Base-by-base conservation (phyloP, 139 green algal genomes). In the Zygnema circumcarinatum region DNA sequence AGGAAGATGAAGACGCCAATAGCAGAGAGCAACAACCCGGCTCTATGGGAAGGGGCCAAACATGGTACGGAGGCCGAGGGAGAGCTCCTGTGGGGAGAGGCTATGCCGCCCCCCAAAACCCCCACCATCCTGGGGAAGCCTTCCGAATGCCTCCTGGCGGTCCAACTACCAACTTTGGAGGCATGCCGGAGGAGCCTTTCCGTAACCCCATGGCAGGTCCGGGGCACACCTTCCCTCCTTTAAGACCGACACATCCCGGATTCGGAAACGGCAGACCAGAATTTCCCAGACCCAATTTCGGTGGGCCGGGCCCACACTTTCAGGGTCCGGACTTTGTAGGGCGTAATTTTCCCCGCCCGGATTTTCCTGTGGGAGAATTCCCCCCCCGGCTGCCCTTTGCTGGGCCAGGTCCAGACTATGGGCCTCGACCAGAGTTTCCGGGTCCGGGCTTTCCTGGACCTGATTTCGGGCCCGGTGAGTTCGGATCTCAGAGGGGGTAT, bases 381-480 rank as follows among this genome's bases (percentile, higher is more conserved):
- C 35, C 11, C 69, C 35, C 35, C 11, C 69, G 35, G 11, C 35
- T 20, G 7, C 69, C 69, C 16, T n/a, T n/a, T n/a, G 7, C 69
- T 38, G 7, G 7, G 7, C 16, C 69, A 3, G 36, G 69, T 39
- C 11, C 69, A 39, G 35, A 39, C 7, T 78, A n/a, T 78, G 69
- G 69, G 7, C 11, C 69, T 78, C 69, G 69, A 25, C 69, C 69
- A 11, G 69, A 78, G 7, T 52, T 78, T 39, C 69, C 35, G 35
- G 69, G 35, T 52, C 69, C 69, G 3, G 69, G 36, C 16, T 78
- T 78, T 78, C 69, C 69, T 38, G 69, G 69, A 22, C 69, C 7
- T 25, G 69, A 78, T 25, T 78, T 78, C 16, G 47, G 47, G 16
- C n/a, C n/a, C n/a, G n/a, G 47, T 7, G 47, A 62, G 7, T 62